Evolutionary conservation across 2,329 filamentous ascomycete species (phyloP).

Genomic region (Pseudocercospora fijiensis): DNA sequence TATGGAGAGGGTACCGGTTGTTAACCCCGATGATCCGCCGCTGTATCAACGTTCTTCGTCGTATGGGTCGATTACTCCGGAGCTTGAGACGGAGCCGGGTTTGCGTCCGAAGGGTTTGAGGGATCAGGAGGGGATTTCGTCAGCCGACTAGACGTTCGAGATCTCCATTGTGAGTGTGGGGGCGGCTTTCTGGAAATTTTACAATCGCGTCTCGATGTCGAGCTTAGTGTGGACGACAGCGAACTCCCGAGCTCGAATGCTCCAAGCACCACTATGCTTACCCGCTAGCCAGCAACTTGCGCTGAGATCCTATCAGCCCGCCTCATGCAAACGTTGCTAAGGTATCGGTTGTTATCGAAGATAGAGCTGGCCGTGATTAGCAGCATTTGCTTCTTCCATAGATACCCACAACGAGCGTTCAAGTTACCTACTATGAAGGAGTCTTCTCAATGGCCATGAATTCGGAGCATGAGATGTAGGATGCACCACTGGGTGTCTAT

Average conservation of each 20-base stretch:
- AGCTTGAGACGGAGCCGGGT: not conserved
- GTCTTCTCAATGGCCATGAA: not conserved
- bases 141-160: not conserved
- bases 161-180: not conserved
- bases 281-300: not conserved
- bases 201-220: too few relatives aligned
- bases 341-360: too few relatives aligned
- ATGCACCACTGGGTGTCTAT: not conserved
- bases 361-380: too few relatives aligned
- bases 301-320: not conserved
- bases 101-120: not conserved
- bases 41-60: not conserved
- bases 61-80: not conserved
- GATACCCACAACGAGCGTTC: not conserved
- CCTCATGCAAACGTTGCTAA: not conserved
- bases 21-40: not conserved
- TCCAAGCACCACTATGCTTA: not conserved
- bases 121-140: not conserved
- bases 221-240: too few relatives aligned
- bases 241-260: too few relatives aligned
- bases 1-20: constrained; percentile 34
- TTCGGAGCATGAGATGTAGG: too few relatives aligned
- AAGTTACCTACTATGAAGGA: too few relatives aligned
- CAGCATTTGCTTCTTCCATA: not conserved
- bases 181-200: not conserved